These are phyloP conservation scores for Diplodia seriata DNA, from an alignment of 2,329 filamentous ascomycete genomes.

Conservation along the genomic window DNA sequence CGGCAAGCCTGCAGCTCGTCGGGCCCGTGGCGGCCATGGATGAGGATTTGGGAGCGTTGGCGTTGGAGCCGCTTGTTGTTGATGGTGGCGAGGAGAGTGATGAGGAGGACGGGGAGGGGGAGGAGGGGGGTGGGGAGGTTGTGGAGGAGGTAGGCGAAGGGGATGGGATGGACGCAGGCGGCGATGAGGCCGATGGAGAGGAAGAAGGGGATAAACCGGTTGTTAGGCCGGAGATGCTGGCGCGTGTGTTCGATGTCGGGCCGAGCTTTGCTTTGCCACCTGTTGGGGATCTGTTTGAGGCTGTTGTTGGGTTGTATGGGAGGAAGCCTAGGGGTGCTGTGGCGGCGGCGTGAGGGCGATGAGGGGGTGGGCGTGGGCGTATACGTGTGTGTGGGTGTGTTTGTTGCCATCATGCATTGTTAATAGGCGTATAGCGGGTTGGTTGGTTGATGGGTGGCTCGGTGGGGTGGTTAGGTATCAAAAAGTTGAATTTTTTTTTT, in stretches of 20 bases:
- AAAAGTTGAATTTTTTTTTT: not conserved
- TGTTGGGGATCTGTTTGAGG: constrained; percentile 77
- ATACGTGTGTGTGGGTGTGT: not conserved
- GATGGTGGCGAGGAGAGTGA: constrained; percentile 36
- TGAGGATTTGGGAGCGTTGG: constrained; percentile 38
- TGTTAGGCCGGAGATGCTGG: constrained; percentile 71
- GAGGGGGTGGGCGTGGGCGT: not conserved
- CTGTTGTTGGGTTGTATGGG: constrained; percentile 70
- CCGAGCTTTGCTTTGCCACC: constrained; percentile 73
- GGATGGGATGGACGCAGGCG: not conserved
- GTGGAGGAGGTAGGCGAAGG: constrained; percentile 41
- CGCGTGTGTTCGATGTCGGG: constrained; percentile 73
- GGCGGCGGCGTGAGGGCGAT: not conserved
- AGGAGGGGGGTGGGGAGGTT: constrained; percentile 43
- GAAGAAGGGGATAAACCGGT: constrained; percentile 65
- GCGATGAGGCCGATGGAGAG: constrained; percentile 42
- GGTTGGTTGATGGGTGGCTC: not conserved
- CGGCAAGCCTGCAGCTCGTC: constrained; percentile 39
- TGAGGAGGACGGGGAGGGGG: too few relatives aligned
- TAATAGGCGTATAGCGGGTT: not conserved
- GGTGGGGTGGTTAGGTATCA: not conserved
- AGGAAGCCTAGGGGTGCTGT: constrained; percentile 55
- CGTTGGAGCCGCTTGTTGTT: constrained; percentile 34
- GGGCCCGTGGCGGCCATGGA: constrained; percentile 41
- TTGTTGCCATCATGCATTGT: not conserved